Percentiles rank a stretch among this genome's conserved stretches.
Evolutionary conservation across 1,139 yeast species (phyloP).

Genomic region (Hyphopichia burtonii): DNA sequence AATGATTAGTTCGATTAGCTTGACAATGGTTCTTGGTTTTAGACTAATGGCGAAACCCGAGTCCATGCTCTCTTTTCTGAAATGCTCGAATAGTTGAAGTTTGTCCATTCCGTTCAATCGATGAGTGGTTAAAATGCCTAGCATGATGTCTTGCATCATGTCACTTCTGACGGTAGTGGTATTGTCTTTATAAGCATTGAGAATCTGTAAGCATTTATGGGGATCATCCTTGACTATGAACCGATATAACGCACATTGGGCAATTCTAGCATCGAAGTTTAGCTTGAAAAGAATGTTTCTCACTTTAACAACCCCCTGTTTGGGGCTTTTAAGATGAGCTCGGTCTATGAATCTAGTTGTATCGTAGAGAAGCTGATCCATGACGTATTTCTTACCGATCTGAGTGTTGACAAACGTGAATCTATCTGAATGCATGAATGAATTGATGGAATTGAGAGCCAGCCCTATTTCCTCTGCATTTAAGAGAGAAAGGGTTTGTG

Average conservation of each 20-base stretch:
- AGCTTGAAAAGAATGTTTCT: slow-evolving; percentile 17
- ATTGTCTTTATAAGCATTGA: slow-evolving; percentile 17
- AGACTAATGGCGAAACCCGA: slow-evolving; percentile 20
- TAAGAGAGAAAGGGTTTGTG: slow-evolving; percentile 29
- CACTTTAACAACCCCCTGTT: slow-evolving; percentile 12
- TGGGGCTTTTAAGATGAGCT: neutral
- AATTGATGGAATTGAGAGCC: slow-evolving; percentile 14
- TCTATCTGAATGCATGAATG: slow-evolving; percentile 9
- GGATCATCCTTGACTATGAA: neutral
- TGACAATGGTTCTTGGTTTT: slow-evolving; percentile 12
- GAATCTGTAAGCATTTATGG: slow-evolving; percentile 14
- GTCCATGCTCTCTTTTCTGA: slow-evolving; percentile 15
- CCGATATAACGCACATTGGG: slow-evolving; percentile 11
- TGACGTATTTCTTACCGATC: slow-evolving; percentile 19
- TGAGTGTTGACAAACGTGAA: slow-evolving; percentile 13
- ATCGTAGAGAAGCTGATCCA: slow-evolving; percentile 17
- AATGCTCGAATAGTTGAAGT: slow-evolving; percentile 18
- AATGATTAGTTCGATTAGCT: slow-evolving; percentile 12
- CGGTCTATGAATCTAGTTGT: slow-evolving; percentile 21
- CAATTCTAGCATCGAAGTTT: slow-evolving; percentile 12
- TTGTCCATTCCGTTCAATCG: slow-evolving; percentile 14
- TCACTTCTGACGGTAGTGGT: slow-evolving; percentile 15
- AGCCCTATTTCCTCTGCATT: slow-evolving; percentile 13
- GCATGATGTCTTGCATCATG: slow-evolving; percentile 19
- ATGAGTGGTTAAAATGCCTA: slow-evolving; percentile 24